Conservation (phyloP, 345 rosid genomes). For the Euphorbia peplus region DNA sequence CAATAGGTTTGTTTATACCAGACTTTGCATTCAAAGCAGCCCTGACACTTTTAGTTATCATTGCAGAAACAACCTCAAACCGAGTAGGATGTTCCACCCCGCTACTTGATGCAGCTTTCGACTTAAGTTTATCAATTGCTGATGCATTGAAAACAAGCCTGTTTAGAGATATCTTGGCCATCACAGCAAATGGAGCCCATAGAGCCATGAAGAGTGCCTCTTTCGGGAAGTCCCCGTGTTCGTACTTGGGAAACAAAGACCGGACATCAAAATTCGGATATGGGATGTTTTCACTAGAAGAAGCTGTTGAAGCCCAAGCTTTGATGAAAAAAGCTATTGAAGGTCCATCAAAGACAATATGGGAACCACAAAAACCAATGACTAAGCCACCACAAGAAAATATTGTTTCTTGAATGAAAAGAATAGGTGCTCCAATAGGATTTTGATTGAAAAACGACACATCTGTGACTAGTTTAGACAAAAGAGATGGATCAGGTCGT, state of each 20-base stretch:
- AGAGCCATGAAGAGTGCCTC: background rate
- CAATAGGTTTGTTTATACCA: background rate
- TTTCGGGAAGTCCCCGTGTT: background rate
- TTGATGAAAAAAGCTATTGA: slow-evolving; percentile 35
- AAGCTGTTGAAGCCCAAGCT: slow-evolving; percentile 32
- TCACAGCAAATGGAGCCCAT: background rate
- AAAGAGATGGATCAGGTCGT: background rate
- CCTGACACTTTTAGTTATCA: slow-evolving; percentile 38
- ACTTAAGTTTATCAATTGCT: slow-evolving; percentile 30
- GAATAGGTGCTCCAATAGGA: background rate
- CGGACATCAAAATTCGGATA: slow-evolving; percentile 33
- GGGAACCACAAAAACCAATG: slow-evolving; percentile 32
- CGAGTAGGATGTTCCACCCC: slow-evolving; percentile 35
- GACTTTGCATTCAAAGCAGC: slow-evolving; percentile 29
- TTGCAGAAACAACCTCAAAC: slow-evolving; percentile 46
- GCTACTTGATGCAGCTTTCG: slow-evolving; percentile 23
- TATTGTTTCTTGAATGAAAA: slow-evolving; percentile 17
- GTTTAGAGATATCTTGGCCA: slow-evolving; percentile 16
- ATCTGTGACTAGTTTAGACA: slow-evolving; percentile 11
- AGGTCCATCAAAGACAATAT: slow-evolving; percentile 39
- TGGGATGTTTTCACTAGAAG: background rate
- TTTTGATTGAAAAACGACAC: background rate
- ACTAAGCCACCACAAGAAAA: slow-evolving; percentile 43
- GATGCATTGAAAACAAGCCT: slow-evolving; percentile 43
- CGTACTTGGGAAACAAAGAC: slow-evolving; percentile 22